These are phyloP conservation scores for Sanghuangporus baumii DNA, from an alignment of 1,284 basidiomycete genomes.

Conservation along the genomic window DNA sequence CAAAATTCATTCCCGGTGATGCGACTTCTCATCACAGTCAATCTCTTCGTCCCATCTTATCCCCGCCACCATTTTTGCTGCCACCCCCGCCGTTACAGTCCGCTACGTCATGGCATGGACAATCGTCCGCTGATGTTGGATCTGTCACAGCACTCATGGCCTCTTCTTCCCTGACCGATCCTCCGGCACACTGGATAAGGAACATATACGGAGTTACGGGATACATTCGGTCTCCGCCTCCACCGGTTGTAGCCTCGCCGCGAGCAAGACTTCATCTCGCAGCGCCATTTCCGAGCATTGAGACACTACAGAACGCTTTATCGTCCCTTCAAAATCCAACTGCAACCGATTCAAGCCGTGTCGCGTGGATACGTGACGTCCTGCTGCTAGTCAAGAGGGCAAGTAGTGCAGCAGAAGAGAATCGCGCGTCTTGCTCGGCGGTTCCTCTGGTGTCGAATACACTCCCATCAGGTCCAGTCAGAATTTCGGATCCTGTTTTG, in stretches of 20 bases:
- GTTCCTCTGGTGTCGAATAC: constrained; percentile 13
- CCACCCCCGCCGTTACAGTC: constrained; percentile 19
- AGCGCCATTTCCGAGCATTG: constrained; percentile 53
- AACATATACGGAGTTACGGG: not conserved
- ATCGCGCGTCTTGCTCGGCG: constrained; percentile 27
- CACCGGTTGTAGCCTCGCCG: constrained; percentile 19
- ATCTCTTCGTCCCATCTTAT: constrained; percentile 16
- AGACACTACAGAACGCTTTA: constrained; percentile 44
- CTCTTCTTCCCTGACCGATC: not conserved
- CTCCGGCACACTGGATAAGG: not conserved
- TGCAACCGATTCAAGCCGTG: constrained; percentile 51
- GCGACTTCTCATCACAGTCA: constrained; percentile 7
- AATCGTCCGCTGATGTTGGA: constrained; percentile 20
- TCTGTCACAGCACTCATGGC: constrained; percentile 15
- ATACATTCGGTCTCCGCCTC: constrained; percentile 22
- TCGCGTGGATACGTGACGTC: constrained; percentile 80
- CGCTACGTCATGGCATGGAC: constrained; percentile 20
- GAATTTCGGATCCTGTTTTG: constrained; percentile 59
- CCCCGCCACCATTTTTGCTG: constrained; percentile 22
- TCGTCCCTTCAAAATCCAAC: constrained; percentile 41
- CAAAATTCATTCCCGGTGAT: constrained; percentile 18
- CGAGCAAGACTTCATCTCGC: constrained; percentile 46
- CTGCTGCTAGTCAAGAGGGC: constrained; percentile 71
- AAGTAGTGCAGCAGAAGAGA: constrained; percentile 21
- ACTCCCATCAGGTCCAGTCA: constrained; percentile 38